Evolutionary conservation across 2,329 filamentous ascomycete genomes (phyloP), one percentile per base, ranked within the genome.

Genomic region (Aureobasidium uvarum): DNA sequence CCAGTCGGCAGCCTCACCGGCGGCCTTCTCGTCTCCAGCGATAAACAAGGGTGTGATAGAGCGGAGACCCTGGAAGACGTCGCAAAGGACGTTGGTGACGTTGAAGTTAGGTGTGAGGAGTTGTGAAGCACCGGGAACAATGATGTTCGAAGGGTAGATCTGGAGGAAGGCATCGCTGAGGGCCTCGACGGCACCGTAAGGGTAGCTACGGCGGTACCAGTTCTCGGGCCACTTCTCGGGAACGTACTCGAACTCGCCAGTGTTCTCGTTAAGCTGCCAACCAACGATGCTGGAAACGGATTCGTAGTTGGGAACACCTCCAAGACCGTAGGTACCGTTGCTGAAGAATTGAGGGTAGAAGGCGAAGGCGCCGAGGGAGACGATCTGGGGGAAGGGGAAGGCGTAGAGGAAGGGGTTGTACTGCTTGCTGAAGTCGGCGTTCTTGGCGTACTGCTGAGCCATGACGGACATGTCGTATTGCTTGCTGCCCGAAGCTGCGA

Each of bases 301-400:
- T 60, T 73, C 71, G 69, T 73, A 73, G 68, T 72, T 77, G 45
- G 75, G 68, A 31, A 77, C 72, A 67, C 76, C 75, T 18, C 74
- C 75, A 1, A 68, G 68, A 20, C 72, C 74, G 66, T 75, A 76
- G 16, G 75, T 77, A 23, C 74, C 73, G 68, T 77, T 77, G 45
- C 72, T 74, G 75, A 73, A 74, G 66, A 72, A 73, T 6, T 71
- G 66, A 1, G 72, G 70, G 67, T 73, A 73, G 67, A 74, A 73
- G 36, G 70, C 69, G 67, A 70, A 74, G 1, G 71, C 72, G 18
- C 68, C 72, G 2, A 72, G 65, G 7, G 67, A 67, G 64, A 74
- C 72, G 52, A 74, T 74, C 14, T 69, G 70, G 45, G 72, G 73
- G 70, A 75, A 74, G 7, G 72, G 71, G 66, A 74, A 74, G 66